Evolutionary conservation across 306 rosid species (phyloP), one percentile per base, ranked within the genome.

Genomic region (Dalbergia cultrata): DNA sequence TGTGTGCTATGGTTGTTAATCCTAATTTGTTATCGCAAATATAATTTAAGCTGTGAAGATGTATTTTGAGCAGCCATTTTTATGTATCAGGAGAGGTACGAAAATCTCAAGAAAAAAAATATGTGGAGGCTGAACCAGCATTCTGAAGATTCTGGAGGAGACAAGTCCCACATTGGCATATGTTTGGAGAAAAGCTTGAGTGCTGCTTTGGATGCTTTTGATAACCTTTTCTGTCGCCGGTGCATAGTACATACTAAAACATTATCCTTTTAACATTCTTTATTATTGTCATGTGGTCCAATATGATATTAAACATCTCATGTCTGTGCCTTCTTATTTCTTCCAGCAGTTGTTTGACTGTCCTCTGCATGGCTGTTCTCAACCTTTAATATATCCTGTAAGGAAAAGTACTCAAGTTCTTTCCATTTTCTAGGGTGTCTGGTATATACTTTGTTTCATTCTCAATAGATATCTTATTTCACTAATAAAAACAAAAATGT

Each of bases 171-270:
- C 74, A 78, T 37, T 58, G 92, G 88, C 78, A 75, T 81, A 77
- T 84, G 79, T 68, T 72, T 90, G 75, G 85, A 92, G 70, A 89
- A 89, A 88, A 90, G 88, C 81, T 86, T 92, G 56, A 77, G 89
- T 79, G 82, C 75, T 13, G 82, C 91, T 54, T 75, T 87, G 78
- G 97, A 87, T 83, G 80, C 88, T 86, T 90, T 94, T 8, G 94
- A 90, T 62, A 87, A 85, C 78, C 89, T 92, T 80, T 91, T 92
- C 49, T 94, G 97, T 71, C 93, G 95, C 13, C 95, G 85, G 35
- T 94, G 98, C 87, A 76, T 87, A 83, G 98, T 94, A 90, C 62
- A 85, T 43, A 65, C 39, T 84, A 73, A 62, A 70, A 58, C 71
- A 63, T 34, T 35, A 65, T 41, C 54, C 31, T 37, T 68, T 67